Conservation (phyloP, 2,329 filamentous ascomycete species). For the Trichophyton benhamiae region DNA sequence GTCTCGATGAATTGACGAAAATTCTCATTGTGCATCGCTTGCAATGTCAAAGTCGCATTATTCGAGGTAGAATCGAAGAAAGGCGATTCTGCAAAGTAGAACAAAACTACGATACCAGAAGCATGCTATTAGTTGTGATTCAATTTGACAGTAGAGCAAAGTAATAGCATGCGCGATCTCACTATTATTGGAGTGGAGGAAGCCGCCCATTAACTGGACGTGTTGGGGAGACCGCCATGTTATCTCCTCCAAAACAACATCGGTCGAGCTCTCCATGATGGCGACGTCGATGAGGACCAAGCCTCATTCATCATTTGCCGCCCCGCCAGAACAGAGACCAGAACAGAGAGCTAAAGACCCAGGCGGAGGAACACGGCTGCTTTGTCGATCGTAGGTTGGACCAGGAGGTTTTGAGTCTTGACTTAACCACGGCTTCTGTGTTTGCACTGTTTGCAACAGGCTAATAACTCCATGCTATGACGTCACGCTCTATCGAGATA, state of each 20-base stretch:
- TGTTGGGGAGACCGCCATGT: slow-evolving; percentile 35
- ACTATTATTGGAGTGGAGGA: slow-evolving; percentile 36
- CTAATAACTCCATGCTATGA: too few species aligned
- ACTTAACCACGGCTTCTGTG: neutral
- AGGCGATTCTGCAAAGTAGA: slow-evolving; percentile 51
- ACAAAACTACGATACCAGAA: slow-evolving; percentile 36
- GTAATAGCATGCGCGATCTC: slow-evolving; percentile 9
- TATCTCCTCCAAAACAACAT: slow-evolving; percentile 31
- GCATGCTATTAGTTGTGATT: neutral
- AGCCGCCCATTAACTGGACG: slow-evolving; percentile 36
- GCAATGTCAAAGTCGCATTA: slow-evolving; percentile 45
- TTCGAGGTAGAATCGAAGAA: slow-evolving; percentile 52
- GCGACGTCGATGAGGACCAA: neutral
- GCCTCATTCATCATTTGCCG: neutral
- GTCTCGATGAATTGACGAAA: slow-evolving; percentile 41
- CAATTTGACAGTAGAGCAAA: neutral
- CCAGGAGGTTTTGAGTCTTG: neutral
- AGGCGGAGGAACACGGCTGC: neutral
- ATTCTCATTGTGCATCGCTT: slow-evolving; percentile 39
- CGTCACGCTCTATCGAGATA: slow-evolving; percentile 5
- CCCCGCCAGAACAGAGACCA: neutral
- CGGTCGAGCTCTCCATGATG: slow-evolving; percentile 8
- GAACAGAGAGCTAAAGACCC: neutral
- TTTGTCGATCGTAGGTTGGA: neutral
- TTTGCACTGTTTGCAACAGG: slow-evolving; percentile 10